phyloP scores from a whole-genome alignment of 805 yeast species.

The Alloascoidea hylecoeti region DNA sequence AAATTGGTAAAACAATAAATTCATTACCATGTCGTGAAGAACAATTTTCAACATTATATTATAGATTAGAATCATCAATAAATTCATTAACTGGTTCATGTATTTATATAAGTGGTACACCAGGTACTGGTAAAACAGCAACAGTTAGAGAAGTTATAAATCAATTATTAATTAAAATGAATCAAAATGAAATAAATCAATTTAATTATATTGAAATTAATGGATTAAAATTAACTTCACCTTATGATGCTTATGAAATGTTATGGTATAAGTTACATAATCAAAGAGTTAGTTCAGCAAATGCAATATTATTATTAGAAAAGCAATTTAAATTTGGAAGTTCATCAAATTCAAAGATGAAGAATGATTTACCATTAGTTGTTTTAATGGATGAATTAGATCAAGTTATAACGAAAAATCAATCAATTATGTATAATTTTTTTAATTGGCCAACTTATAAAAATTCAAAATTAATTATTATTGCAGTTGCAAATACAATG shows the following conservation, averaged over 20 bases:
- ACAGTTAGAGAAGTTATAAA: conserved; percentile 78
- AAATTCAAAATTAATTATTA: conserved; percentile 66
- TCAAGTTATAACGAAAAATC: conserved; percentile 73
- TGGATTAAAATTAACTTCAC: conserved; percentile 73
- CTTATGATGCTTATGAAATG: conserved; percentile 68
- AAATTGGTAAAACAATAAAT: conserved; percentile 23
- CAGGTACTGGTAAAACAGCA: conserved; percentile 96
- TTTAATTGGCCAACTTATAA: conserved; percentile 93
- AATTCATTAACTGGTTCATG: conserved; percentile 65
- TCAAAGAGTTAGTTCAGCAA: conserved; percentile 39
- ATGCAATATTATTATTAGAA: conserved; percentile 58
- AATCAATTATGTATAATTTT: conserved; percentile 84
- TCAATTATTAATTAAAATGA: conserved; percentile 34
- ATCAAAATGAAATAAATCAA: conserved; percentile 21
- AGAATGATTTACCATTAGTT: conserved; percentile 58
- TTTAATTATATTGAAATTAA: conserved; percentile 81
- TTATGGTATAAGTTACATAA: conserved; percentile 70
- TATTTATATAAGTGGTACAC: conserved; percentile 88
- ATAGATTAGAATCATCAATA: conserved; percentile 59
- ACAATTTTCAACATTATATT: conserved; percentile 60
- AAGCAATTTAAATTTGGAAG: conserved; percentile 36
- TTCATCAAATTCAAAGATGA: conserved; percentile 11
- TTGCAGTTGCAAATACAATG: conserved; percentile 96
- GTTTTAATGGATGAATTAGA: conserved; percentile 87
- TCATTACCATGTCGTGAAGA: conserved; percentile 76